A percentile compares a stretch with the other conserved stretches of the same genome.
phyloP scores from a whole-genome alignment of 768 basidiomycete genomes.

The Pholiota molesta region DNA sequence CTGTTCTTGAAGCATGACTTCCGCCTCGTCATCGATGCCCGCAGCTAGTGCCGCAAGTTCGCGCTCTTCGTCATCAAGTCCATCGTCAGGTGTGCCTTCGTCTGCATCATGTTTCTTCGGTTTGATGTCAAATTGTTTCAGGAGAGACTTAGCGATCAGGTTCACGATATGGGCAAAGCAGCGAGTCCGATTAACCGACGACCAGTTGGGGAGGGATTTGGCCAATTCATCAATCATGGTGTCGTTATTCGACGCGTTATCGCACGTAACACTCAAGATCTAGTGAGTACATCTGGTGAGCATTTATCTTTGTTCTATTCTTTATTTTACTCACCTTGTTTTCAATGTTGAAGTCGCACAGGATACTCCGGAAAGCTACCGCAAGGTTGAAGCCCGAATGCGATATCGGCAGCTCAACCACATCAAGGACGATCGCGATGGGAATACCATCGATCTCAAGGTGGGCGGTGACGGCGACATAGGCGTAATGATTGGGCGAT shows the following conservation, averaged over 20 bases:
- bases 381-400: conserved; percentile 39
- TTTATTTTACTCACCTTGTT: not conserved
- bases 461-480: conserved; percentile 34
- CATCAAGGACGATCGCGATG: conserved; percentile 33
- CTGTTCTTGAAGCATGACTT: no score
- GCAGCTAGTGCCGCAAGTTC: no score
- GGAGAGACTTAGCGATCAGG: not conserved
- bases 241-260: conserved; percentile 9
- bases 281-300: not conserved
- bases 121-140: not conserved
- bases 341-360: conserved; percentile 31
- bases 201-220: not conserved
- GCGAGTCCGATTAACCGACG: not conserved
- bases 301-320: not conserved
- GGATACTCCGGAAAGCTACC: conserved; percentile 29
- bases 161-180: conserved; percentile 8
- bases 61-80: no score
- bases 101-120: no score
- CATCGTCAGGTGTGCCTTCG: no score
- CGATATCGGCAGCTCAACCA: conserved; percentile 37
- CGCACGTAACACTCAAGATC: not conserved
- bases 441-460: conserved; percentile 31
- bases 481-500: conserved; percentile 36
- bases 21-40: no score
- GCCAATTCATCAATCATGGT: conserved; percentile 1